Percentiles rank a stretch among this genome's conserved stretches.
phyloP scores from a whole-genome alignment of 23 red algal genomes.

The Cyanidium caldarium region DNA sequence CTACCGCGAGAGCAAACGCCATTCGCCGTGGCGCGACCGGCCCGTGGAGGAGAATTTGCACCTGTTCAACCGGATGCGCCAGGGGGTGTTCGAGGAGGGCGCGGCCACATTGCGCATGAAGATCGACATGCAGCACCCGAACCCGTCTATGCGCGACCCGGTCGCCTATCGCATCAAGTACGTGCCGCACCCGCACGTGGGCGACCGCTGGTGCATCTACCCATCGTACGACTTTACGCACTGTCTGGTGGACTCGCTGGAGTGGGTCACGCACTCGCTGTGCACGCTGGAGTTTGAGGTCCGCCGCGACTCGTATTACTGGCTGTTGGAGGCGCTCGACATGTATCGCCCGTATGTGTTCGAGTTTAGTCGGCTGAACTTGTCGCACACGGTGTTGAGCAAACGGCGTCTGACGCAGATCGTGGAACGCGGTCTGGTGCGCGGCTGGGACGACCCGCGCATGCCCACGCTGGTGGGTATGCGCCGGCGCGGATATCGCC shows the following conservation, averaged over 20 bases:
- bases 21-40: constrained; percentile 75
- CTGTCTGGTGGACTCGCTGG: constrained; percentile 95
- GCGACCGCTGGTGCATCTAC: constrained; percentile 95
- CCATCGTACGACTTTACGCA: constrained; percentile 97
- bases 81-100: constrained; percentile 70
- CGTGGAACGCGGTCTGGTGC: constrained; percentile 51
- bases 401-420: constrained; percentile 76
- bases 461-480: constrained; percentile 88
- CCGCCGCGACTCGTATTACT: constrained; percentile 97
- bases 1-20: constrained; percentile 40
- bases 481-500: constrained; percentile 68
- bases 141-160: constrained; percentile 87
- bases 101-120: constrained; percentile 92
- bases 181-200: constrained; percentile 59
- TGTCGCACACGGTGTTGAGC: constrained; percentile 75
- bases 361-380: constrained; percentile 74
- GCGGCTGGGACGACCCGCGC: constrained; percentile 94
- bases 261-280: constrained; percentile 96
- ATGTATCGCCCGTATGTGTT: constrained; percentile 96
- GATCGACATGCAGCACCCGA: constrained; percentile 86
- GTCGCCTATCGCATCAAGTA: constrained; percentile 90
- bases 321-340: constrained; percentile 91
- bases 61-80: constrained; percentile 82
- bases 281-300: constrained; percentile 99
- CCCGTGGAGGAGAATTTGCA: constrained; percentile 54